Conservation (phyloP, 148 eudicot genomes). For the Rhododendron henanense region DNA sequence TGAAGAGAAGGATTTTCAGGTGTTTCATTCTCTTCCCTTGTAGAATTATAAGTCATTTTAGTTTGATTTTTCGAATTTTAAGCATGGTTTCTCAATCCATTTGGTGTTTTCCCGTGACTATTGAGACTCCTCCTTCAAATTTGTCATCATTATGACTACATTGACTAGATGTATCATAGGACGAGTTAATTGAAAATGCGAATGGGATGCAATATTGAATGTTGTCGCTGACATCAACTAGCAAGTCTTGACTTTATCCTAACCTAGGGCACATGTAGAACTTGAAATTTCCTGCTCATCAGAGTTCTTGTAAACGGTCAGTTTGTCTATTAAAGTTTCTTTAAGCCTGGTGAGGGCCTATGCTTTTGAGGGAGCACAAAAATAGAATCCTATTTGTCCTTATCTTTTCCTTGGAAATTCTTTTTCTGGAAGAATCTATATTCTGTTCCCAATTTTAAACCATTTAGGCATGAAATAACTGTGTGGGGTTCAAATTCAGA, state of each 20-base stretch:
- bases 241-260: not conserved
- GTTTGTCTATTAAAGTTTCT: too few species aligned
- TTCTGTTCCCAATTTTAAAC: not conserved
- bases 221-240: not conserved
- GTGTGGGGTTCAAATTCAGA: not conserved
- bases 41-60: not conserved
- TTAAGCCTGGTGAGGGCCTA: too few species aligned
- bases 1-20: slow-evolving; percentile 88
- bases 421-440: not conserved
- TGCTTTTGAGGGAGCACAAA: not conserved
- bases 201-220: not conserved
- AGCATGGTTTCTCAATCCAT: not conserved
- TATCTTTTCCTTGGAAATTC: not conserved
- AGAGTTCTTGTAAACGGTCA: too few species aligned
- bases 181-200: not conserved
- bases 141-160: not conserved
- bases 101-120: not conserved
- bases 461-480: not conserved
- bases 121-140: not conserved
- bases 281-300: not conserved
- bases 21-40: not conserved
- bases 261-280: not conserved
- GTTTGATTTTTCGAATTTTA: not conserved
- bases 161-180: not conserved
- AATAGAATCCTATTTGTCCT: not conserved